Evolutionary conservation across 2,329 filamentous ascomycete genomes (phyloP), one percentile per base, ranked within the genome.

Genomic region (Fusarium sp.): DNA sequence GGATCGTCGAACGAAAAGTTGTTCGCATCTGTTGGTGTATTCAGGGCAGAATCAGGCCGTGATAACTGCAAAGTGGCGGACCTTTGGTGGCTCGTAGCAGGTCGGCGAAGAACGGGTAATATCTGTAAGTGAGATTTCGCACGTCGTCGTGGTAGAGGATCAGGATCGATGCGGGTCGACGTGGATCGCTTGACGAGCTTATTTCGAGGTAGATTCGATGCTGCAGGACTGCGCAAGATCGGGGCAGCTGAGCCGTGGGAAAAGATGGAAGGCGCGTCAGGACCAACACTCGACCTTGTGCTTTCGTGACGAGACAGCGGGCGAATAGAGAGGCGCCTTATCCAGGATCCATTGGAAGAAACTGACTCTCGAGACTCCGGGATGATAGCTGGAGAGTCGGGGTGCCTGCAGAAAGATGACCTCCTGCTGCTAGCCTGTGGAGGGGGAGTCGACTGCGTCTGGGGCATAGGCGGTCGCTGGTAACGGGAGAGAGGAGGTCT

Each of bases 21-120:
- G n/a, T 69, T 67, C 23, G 74, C 62, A 30, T 68, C 63, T n/a
- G 59, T 64, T 20, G 69, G 67, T 49, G 68, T 69, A 26, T 72
- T 56, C 20, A 74, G 49, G 24, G 75, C 71, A 23, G 73, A 68
- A 55, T 77, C 71, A 17, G 76, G 73, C 52, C 80, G 76, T 26
- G 81, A 76, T 62, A 88, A 85, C 69, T 91, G 88, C 26, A 93
- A 80, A 2, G 90, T 92, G 32, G 88, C 88, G 44, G 90, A 91
- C 71, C 92, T 85, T 75, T 94, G 91, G 74, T 94, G 91, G 76
- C 91, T 94, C 19, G 92, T 94, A 44, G 91, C 91, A 51, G 92
- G 92, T 70, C 91, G 83, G 59, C 90, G 88, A 60, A 94, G 84
- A 26, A 86, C 88, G 2, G 88, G 85, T 61, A 91, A 83, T 21